Evolutionary conservation across 768 basidiomycete species (phyloP), one percentile per base, ranked within the genome.

Genomic region (Termitomyces sp.): DNA sequence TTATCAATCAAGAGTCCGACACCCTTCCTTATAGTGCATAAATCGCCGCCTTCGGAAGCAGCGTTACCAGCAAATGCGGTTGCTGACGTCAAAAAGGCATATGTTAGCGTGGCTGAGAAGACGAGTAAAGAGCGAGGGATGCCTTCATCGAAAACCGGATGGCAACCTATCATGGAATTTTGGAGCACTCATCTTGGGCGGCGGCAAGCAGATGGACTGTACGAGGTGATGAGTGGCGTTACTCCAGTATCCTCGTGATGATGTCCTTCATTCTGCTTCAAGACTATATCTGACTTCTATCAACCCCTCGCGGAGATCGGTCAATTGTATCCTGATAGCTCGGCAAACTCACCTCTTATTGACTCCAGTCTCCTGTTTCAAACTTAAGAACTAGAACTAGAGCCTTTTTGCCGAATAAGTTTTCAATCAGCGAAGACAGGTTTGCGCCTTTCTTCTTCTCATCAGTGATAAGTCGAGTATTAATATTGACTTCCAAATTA

Each of bases 141-240:
- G 92, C 91, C 89, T 9, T 72, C 79, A 4, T 86, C 85, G 29
- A 81, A 74, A 63, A 82, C 84, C 12, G 91, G 94, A 64, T 94
- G 91, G 92, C 80, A 84, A 64, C 84, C 85, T 1, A 80, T 94
- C 46, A 94, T 96, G 90, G 74, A 78, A 57, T 93, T 94, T 70
- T 95, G 92, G 92, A 88, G 91, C 63, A 81, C 85, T 65, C 70
- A 71, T 41, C 72, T 94, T 18, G 74, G 72, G 1, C 78, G 75
- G 60, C 79, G 87, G 64, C 78, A 79, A 61, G 76, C 73, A 10
- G 80, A 84, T 5, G 88, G 84, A 10, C 63, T 89, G 58, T 88
- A 87, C 58, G 86, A 91, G 60, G 85, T 92, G 9, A 79, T 86
- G 78, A 79, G 72, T 52, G 77, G 79, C 13, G 20, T 32, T 27